Conservation (phyloP, 306 rosid genomes). For the Vigna radiata region DNA sequence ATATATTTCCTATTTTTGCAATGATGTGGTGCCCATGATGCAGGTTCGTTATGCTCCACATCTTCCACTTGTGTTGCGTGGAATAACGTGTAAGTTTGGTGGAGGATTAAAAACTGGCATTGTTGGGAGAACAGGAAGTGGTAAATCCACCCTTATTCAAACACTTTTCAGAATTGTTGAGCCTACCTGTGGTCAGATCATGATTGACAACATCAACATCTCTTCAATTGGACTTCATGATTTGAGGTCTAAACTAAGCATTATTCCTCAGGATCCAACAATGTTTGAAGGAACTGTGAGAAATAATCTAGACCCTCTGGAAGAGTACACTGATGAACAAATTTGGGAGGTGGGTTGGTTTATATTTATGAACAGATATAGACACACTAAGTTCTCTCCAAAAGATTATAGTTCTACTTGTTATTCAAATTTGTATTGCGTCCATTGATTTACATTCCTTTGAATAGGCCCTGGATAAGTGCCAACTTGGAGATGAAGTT, state of each 20-base stretch:
- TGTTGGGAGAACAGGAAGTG: constrained; percentile 93
- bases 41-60: constrained; percentile 94
- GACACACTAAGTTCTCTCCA: neutral
- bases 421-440: neutral
- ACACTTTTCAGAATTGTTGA: constrained; percentile 76
- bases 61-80: constrained; percentile 83
- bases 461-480: constrained; percentile 78
- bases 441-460: constrained; percentile 2
- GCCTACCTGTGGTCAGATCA: constrained; percentile 63
- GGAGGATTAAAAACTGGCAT: constrained; percentile 89
- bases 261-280: constrained; percentile 96
- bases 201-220: constrained; percentile 70
- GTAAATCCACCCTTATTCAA: constrained; percentile 83
- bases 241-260: constrained; percentile 78
- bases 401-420: constrained; percentile 2
- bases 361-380: neutral
- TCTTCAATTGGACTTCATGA: constrained; percentile 77
- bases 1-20: neutral
- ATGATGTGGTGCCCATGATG: constrained; percentile 23
- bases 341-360: constrained; percentile 78
- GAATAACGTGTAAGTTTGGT: constrained; percentile 68
- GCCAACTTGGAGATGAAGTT: constrained; percentile 93
- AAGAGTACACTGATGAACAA: constrained; percentile 81
- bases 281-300: constrained; percentile 95
- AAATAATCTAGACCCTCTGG: constrained; percentile 81